Conservation (phyloP, 2,329 filamentous ascomycete genomes). For the Harringtonia lauricola region DNA sequence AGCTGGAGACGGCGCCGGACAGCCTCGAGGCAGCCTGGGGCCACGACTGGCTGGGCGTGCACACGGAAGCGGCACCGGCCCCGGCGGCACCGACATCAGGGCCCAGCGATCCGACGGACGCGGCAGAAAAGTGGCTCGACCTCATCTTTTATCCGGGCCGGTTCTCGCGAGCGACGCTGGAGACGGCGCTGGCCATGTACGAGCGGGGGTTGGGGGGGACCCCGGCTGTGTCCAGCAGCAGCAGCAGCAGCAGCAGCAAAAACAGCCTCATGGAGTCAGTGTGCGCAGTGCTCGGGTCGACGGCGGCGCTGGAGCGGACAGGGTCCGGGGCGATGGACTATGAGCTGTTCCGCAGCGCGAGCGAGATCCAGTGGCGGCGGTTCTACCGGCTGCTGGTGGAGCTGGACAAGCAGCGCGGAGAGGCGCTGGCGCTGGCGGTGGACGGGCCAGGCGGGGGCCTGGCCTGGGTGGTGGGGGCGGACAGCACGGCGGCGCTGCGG, state of each 20-base stretch:
- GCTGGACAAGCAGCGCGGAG: constrained; percentile 74
- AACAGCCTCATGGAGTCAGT: constrained; percentile 65
- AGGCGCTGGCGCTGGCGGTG: constrained; percentile 66
- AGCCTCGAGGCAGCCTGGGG: constrained; percentile 52
- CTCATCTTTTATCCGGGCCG: constrained; percentile 74
- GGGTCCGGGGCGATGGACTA: constrained; percentile 60
- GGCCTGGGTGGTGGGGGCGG: constrained; percentile 76
- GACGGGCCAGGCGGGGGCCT: constrained; percentile 60
- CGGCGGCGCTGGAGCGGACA: constrained; percentile 52
- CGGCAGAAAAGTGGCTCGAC: constrained; percentile 76
- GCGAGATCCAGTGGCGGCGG: constrained; percentile 76
- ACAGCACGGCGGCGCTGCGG: constrained; percentile 68
- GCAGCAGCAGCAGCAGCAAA: constrained; percentile 20
- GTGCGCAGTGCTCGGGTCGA: constrained; percentile 58
- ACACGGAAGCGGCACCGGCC: constrained; percentile 39
- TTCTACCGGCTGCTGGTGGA: constrained; percentile 82
- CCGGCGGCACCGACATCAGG: constrained; percentile 46
- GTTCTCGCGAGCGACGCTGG: constrained; percentile 69
- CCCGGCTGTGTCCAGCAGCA: constrained; percentile 16
- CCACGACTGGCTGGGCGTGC: constrained; percentile 59
- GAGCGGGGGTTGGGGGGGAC: constrained; percentile 46
- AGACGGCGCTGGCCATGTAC: constrained; percentile 75
- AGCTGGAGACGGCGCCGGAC: constrained; percentile 60
- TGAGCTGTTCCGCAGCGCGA: constrained; percentile 60
- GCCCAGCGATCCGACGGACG: constrained; percentile 54